phyloP scores from a whole-genome alignment of 176 grass and related monocot species.

The Otatea glauca region DNA sequence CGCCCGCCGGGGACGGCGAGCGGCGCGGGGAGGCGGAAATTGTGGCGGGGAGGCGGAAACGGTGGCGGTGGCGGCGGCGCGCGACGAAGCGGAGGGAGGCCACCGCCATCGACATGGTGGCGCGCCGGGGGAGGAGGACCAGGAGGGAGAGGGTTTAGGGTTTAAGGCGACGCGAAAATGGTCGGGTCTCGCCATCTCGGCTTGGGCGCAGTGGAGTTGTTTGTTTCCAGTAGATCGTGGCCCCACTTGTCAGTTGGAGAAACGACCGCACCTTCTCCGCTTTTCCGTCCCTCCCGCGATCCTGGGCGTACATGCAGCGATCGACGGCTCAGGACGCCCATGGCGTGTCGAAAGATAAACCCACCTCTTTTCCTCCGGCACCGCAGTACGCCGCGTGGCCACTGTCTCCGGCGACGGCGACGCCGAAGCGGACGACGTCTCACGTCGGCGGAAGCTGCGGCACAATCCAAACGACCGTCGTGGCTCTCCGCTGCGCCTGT shows the following conservation, averaged over 20 bases:
- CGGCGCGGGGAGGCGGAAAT: not conserved
- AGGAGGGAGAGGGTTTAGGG: slow-evolving; percentile 2
- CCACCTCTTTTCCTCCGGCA: not conserved
- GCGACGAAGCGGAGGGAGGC: slow-evolving; percentile 56
- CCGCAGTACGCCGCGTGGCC: not conserved
- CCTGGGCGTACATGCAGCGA: not conserved
- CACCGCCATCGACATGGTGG: slow-evolving; percentile 60
- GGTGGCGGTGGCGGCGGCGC: slow-evolving; percentile 33
- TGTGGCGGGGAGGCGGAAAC: not conserved
- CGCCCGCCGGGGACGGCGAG: slow-evolving; percentile 23
- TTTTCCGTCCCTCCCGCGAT: not conserved
- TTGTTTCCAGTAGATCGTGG: not conserved
- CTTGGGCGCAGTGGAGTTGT: not conserved
- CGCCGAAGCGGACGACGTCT: not conserved
- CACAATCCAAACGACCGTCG: not conserved
- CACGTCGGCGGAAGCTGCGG: not conserved
- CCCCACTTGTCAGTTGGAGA: slow-evolving; percentile 4
- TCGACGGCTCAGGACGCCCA: slow-evolving; percentile 8
- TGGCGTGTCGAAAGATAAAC: not conserved
- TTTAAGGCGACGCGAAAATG: slow-evolving; percentile 43
- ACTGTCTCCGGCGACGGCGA: not conserved
- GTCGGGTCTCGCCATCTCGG: slow-evolving; percentile 21
- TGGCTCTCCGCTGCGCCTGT: not conserved
- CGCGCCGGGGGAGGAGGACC: not conserved
- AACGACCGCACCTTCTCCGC: not conserved